Conservation (phyloP, 345 rosid genomes). For the Geranium brycei region DNA sequence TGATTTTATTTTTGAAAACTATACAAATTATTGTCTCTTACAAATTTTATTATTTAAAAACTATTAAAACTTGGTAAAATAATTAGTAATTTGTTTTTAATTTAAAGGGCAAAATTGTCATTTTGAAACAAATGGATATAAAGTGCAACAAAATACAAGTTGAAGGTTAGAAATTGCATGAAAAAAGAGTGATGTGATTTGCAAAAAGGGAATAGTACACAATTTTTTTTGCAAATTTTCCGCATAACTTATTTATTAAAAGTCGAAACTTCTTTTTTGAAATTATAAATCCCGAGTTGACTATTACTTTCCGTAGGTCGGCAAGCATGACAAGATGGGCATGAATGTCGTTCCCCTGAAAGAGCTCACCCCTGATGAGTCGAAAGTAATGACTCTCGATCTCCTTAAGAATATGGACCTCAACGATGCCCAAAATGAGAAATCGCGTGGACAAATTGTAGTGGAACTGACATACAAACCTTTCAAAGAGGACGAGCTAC, state of each 20-base stretch:
- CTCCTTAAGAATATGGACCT: conserved; percentile 61
- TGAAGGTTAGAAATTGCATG: too few relatives aligned
- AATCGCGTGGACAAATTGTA: conserved; percentile 61
- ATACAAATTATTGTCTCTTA: too few relatives aligned
- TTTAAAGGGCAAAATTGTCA: too few relatives aligned
- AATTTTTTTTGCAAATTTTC: too few relatives aligned
- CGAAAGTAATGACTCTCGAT: conserved; percentile 46
- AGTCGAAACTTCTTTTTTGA: background rate
- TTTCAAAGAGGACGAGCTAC: conserved; percentile 57
- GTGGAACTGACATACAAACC: conserved; percentile 73
- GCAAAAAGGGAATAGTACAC: too few relatives aligned
- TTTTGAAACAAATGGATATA: too few relatives aligned
- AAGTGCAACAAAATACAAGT: too few relatives aligned
- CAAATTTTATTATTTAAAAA: too few relatives aligned
- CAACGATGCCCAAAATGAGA: conserved; percentile 47
- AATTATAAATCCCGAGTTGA: background rate
- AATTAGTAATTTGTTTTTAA: too few relatives aligned
- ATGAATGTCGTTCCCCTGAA: conserved; percentile 63
- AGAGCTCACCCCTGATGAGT: conserved; percentile 66
- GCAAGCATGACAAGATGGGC: conserved; percentile 92
- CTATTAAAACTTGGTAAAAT: too few relatives aligned
- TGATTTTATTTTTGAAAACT: too few relatives aligned
- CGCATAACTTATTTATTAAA: background rate
- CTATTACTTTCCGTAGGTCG: conserved; percentile 36
- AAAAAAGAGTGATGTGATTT: too few relatives aligned